These are phyloP conservation scores for Buxus sempervirens DNA, from an alignment of 164 flowering plant genomes.

Conservation along the genomic window DNA sequence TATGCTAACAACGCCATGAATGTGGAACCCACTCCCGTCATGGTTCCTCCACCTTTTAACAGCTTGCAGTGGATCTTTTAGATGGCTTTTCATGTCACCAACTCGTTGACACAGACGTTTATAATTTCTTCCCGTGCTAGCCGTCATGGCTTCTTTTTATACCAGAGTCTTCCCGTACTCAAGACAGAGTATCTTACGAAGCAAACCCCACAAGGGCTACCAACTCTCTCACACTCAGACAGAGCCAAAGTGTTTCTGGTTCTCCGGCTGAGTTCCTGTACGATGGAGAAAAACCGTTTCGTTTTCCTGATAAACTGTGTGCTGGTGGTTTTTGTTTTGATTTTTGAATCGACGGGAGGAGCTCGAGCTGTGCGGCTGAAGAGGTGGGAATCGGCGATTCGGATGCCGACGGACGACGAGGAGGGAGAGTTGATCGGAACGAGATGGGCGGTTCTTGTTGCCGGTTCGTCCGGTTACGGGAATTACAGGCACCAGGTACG, in stretches of 20 bases:
- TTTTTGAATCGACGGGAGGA: not conserved
- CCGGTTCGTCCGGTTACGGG: slow-evolving; percentile 74
- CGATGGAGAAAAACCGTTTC: not conserved
- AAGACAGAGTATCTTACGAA: too few relatives aligned
- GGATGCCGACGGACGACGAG: slow-evolving; percentile 41
- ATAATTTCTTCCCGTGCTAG: too few relatives aligned
- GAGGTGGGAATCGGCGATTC: slow-evolving; percentile 40
- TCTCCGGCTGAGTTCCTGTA: not conserved
- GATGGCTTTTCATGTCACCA: too few relatives aligned
- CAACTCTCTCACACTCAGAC: too few relatives aligned
- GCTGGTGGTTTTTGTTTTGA: slow-evolving; percentile 14
- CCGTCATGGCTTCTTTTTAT: too few relatives aligned
- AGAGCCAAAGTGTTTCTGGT: not conserved
- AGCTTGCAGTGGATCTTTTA: too few relatives aligned
- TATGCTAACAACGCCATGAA: too few relatives aligned
- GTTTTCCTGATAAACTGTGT: not conserved
- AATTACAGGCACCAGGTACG: slow-evolving; percentile 88
- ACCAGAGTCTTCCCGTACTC: too few relatives aligned
- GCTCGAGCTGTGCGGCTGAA: slow-evolving; percentile 19
- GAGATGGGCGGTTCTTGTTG: slow-evolving; percentile 90
- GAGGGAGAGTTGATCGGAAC: slow-evolving; percentile 41
- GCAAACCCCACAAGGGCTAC: too few relatives aligned
- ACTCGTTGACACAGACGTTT: too few relatives aligned
- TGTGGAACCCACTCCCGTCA: too few relatives aligned
- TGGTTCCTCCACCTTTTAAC: too few relatives aligned